Evolutionary conservation across 1,284 basidiomycete species (phyloP).

Genomic region (Tranzscheliella williamsii): DNA sequence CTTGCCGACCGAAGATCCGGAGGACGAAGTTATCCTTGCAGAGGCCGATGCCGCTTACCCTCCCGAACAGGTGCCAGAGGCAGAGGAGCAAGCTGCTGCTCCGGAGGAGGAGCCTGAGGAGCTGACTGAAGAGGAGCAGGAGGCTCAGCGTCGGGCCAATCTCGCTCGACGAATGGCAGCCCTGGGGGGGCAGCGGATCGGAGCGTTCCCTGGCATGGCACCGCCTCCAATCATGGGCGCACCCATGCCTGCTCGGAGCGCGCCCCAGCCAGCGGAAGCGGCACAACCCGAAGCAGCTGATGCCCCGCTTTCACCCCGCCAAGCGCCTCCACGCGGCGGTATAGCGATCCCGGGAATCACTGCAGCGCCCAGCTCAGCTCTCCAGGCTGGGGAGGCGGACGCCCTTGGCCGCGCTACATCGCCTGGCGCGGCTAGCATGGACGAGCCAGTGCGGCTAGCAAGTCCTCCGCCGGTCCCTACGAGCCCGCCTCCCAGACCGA

Average conservation of each 20-base stretch:
- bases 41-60: slow-evolving; percentile 11
- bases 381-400: slow-evolving; percentile 18
- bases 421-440: slow-evolving; percentile 16
- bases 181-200: slow-evolving; percentile 53
- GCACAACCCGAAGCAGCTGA: background rate
- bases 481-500: slow-evolving; percentile 26
- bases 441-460: slow-evolving; percentile 12
- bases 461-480: slow-evolving; percentile 18
- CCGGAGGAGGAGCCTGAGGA: slow-evolving; percentile 24
- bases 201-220: slow-evolving; percentile 68
- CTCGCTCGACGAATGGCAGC: slow-evolving; percentile 57
- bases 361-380: slow-evolving; percentile 26
- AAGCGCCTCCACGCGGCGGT: slow-evolving; percentile 48
- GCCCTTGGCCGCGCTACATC: slow-evolving; percentile 24
- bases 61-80: background rate
- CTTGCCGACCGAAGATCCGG: slow-evolving; percentile 37
- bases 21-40: slow-evolving; percentile 38
- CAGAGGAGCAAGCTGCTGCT: background rate
- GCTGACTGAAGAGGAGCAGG: slow-evolving; percentile 48
- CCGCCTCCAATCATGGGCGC: slow-evolving; percentile 61
- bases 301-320: slow-evolving; percentile 5
- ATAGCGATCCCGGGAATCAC: slow-evolving; percentile 48
- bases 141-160: slow-evolving; percentile 44
- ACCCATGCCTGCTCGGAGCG: slow-evolving; percentile 65
- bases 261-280: slow-evolving; percentile 12